Percentiles rank a stretch among this genome's conserved stretches.
phyloP scores from a whole-genome alignment of 345 rosid genomes.

The Bruguiera sexangula region DNA sequence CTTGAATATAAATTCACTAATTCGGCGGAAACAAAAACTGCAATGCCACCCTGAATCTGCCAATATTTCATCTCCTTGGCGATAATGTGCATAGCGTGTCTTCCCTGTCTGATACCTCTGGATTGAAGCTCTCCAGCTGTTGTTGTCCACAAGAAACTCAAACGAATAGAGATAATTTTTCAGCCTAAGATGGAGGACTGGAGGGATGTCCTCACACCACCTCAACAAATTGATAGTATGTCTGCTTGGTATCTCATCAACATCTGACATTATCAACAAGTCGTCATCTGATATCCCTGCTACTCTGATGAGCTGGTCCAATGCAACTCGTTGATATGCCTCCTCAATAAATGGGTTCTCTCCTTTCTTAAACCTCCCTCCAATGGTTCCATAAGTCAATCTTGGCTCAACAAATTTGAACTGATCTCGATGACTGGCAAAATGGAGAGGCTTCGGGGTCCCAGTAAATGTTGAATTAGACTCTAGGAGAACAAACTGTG shows the following conservation, averaged over 20 bases:
- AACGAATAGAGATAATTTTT: constrained; percentile 80
- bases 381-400: constrained; percentile 65
- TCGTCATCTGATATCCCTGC: constrained; percentile 82
- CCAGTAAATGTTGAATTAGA: constrained; percentile 84
- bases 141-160: constrained; percentile 66
- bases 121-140: constrained; percentile 89
- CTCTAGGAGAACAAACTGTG: constrained; percentile 78
- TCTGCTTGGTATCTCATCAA: constrained; percentile 84
- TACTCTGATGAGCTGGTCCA: constrained; percentile 65
- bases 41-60: constrained; percentile 86
- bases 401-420: constrained; percentile 72
- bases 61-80: constrained; percentile 59
- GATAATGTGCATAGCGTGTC: constrained; percentile 64
- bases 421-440: constrained; percentile 50
- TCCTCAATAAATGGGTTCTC: constrained; percentile 82
- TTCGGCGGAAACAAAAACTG: constrained; percentile 59
- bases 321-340: constrained; percentile 72
- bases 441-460: constrained; percentile 52
- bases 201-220: constrained; percentile 80
- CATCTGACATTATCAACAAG: constrained; percentile 81
- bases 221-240: constrained; percentile 80
- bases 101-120: constrained; percentile 62
- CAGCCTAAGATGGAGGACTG: constrained; percentile 63
- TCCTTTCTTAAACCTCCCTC: constrained; percentile 73
- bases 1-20: constrained; percentile 66